Percentiles rank a stretch among this genome's conserved stretches.
phyloP scores from a whole-genome alignment of 202 grass and related monocot species.

The Brachypodium distachyon region DNA sequence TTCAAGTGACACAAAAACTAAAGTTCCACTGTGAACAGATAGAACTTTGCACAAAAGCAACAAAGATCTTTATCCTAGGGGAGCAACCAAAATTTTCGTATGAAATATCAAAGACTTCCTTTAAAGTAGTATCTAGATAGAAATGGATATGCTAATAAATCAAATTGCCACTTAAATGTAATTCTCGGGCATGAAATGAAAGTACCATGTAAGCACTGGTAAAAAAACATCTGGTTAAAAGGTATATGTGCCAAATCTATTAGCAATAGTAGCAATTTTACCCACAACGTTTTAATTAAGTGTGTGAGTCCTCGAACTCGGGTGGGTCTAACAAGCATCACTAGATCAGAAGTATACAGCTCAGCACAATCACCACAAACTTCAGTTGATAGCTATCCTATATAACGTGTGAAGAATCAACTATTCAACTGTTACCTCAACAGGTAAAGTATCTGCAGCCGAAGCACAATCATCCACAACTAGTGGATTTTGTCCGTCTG shows the following conservation, averaged over 20 bases:
- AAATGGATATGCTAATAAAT: not conserved
- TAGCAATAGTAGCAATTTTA: not conserved
- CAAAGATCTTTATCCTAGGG: slow-evolving; percentile 3
- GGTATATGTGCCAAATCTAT: not conserved
- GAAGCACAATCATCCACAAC: slow-evolving; percentile 59
- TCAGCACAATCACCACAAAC: not conserved
- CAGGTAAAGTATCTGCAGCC: slow-evolving; percentile 50
- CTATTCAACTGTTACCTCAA: slow-evolving; percentile 43
- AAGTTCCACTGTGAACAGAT: not conserved
- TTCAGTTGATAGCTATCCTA: not conserved
- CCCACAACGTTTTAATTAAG: not conserved
- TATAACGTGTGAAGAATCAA: slow-evolving; percentile 16
- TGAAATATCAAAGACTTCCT: slow-evolving; percentile 8
- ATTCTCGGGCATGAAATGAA: not conserved
- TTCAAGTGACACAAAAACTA: slow-evolving; percentile 16
- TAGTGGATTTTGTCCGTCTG: slow-evolving; percentile 75
- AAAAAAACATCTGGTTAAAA: not conserved
- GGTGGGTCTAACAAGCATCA: not conserved
- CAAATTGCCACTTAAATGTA: not conserved
- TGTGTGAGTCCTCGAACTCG: too few relatives aligned
- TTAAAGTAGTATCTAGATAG: not conserved
- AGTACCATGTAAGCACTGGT: slow-evolving; percentile 10
- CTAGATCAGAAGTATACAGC: not conserved
- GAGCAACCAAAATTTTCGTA: not conserved
- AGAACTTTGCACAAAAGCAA: not conserved